A percentile compares a stretch with the other conserved stretches of the same genome.
Conservation (phyloP, 352 stramenopile genomes). For the Phytophthora citricola region DNA sequence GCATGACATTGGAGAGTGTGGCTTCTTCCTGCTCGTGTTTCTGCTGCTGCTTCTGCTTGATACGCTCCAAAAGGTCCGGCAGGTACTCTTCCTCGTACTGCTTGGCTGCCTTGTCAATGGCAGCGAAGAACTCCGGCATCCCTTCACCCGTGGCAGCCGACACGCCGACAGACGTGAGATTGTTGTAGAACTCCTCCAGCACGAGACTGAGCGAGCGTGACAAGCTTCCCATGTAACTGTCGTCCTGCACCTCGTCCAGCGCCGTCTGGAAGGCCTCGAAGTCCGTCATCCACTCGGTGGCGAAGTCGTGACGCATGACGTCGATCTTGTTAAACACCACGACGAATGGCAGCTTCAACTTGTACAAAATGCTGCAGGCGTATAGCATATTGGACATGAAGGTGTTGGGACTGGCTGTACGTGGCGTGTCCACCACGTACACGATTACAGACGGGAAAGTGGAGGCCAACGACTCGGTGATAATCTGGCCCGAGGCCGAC, state of each 20-base stretch:
- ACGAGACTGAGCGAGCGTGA: conserved; percentile 92
- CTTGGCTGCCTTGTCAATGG: conserved; percentile 86
- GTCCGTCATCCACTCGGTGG: conserved; percentile 98
- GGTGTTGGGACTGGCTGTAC: conserved; percentile 96
- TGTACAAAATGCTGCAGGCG: conserved; percentile 99
- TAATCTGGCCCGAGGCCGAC: conserved; percentile 98
- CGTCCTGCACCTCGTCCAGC: conserved; percentile 90
- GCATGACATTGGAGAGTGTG: conserved; percentile 76
- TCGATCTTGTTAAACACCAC: conserved; percentile 99
- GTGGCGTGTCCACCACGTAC: conserved; percentile 98
- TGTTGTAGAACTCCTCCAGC: conserved; percentile 94
- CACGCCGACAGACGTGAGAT: conserved; percentile 93
- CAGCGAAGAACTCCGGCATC: conserved; percentile 94
- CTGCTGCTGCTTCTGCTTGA: conserved; percentile 66
- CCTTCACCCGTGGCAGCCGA: conserved; percentile 96
- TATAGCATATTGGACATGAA: conserved; percentile 99
- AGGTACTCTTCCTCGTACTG: conserved; percentile 92
- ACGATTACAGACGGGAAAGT: conserved; percentile 97
- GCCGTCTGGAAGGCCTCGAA: conserved; percentile 98
- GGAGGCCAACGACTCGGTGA: conserved; percentile 97
- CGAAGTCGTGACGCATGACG: conserved; percentile 94
- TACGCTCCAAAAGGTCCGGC: conserved; percentile 72
- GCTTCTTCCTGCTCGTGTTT: conserved; percentile 51
- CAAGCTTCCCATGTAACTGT: conserved; percentile 93
- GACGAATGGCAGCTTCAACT: conserved; percentile 97